phyloP scores from a whole-genome alignment of 495 filamentous ascomycete genomes.

The Symbiotaphrina buchneri region DNA sequence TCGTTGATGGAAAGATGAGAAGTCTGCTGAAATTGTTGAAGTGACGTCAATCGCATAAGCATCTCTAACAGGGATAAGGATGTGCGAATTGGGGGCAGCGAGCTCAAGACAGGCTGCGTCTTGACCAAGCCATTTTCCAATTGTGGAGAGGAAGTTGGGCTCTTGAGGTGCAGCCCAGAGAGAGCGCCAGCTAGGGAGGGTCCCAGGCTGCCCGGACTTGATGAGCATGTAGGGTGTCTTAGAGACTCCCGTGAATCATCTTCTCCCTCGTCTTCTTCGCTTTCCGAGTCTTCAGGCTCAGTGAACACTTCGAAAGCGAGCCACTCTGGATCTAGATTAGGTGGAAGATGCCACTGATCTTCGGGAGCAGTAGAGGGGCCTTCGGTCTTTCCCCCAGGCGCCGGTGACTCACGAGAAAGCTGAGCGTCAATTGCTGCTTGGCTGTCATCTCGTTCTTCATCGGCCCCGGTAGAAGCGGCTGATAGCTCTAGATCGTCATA shows the following conservation, averaged over 20 bases:
- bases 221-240: too few relatives aligned
- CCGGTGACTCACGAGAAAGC: conserved; percentile 18
- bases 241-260: conserved; percentile 19
- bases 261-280: conserved; percentile 25
- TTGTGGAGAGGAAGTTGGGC: too few relatives aligned
- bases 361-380: conserved; percentile 11
- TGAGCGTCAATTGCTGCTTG: conserved; percentile 51
- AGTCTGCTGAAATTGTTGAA: conserved; percentile 94
- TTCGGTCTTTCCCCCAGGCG: conserved; percentile 4
- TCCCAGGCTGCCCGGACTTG: conserved; percentile 15
- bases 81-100: conserved; percentile 32
- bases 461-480: too few relatives aligned
- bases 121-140: too few relatives aligned
- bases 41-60: conserved; percentile 68
- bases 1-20: conserved; percentile 89
- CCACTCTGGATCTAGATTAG: conserved; percentile 81
- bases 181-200: conserved; percentile 19
- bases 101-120: too few relatives aligned
- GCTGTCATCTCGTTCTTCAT: too few relatives aligned
- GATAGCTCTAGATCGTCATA: background rate
- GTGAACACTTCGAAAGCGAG: conserved; percentile 77
- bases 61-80: conserved; percentile 88
- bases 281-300: conserved; percentile 28
- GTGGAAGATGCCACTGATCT: conserved; percentile 43
- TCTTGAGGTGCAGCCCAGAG: conserved; percentile 8